Conservation (phyloP, 495 filamentous ascomycete species). For the Neurospora cerealis region DNA sequence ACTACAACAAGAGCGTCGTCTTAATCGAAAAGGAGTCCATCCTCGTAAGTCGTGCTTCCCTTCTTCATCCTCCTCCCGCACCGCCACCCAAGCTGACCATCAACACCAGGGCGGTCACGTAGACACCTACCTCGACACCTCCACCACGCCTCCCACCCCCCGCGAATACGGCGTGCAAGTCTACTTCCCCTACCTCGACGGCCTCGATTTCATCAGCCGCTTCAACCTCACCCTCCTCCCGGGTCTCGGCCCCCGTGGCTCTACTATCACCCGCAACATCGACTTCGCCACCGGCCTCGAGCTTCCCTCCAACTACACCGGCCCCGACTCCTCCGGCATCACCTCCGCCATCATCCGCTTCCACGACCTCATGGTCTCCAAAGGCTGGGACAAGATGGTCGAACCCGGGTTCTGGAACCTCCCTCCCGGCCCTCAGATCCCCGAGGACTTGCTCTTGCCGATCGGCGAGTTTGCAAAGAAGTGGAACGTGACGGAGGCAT, state of each 20-base stretch:
- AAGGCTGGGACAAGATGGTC: slow-evolving; percentile 24
- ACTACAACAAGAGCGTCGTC: slow-evolving; percentile 27
- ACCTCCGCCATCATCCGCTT: slow-evolving; percentile 23
- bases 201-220: slow-evolving; percentile 10
- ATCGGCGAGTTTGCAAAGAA: slow-evolving; percentile 31
- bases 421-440: slow-evolving; percentile 22
- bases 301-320: slow-evolving; percentile 2
- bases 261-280: slow-evolving; percentile 17
- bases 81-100: background rate
- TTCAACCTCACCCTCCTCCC: slow-evolving; percentile 16
- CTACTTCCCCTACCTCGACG: slow-evolving; percentile 12
- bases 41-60: slow-evolving; percentile 22
- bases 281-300: slow-evolving; percentile 28
- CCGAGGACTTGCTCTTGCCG: slow-evolving; percentile 33
- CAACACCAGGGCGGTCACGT: slow-evolving; percentile 28
- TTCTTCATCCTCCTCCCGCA: background rate
- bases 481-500: slow-evolving; percentile 27
- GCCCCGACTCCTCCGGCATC: slow-evolving; percentile 14
- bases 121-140: slow-evolving; percentile 26
- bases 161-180: slow-evolving; percentile 28
- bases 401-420: slow-evolving; percentile 27
- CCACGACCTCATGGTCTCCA: slow-evolving; percentile 18
- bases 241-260: background rate
- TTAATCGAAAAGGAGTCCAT: slow-evolving; percentile 30
- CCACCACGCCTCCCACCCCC: slow-evolving; percentile 3